Percentiles rank a stretch among this genome's conserved stretches.
Conservation (phyloP, 345 rosid genomes). For the Dovyalis caffra region DNA sequence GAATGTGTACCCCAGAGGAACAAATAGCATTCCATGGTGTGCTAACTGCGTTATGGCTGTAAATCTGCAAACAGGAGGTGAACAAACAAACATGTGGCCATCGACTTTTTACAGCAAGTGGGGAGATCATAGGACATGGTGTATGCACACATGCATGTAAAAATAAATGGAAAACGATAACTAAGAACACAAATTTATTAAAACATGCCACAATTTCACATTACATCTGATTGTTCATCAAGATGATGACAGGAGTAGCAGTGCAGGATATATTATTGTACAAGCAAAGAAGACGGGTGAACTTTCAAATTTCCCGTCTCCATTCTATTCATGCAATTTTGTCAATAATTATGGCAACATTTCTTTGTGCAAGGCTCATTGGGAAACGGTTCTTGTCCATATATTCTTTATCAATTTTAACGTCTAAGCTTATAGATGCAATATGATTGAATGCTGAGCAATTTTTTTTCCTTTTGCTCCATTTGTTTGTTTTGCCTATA, state of each 20-base stretch:
- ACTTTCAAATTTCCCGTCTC: not conserved
- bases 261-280: not conserved
- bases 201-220: not conserved
- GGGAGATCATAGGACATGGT: not conserved
- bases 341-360: not conserved
- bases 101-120: not conserved
- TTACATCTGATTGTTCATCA: not conserved
- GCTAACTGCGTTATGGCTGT: constrained; percentile 86
- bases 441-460: no score
- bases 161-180: not conserved
- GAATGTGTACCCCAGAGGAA: constrained; percentile 86
- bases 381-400: not conserved
- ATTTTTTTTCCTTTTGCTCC: no score
- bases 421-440: no score
- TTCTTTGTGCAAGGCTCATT: not conserved
- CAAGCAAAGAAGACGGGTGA: not conserved
- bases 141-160: not conserved
- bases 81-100: not conserved
- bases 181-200: no score
- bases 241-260: not conserved
- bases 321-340: not conserved
- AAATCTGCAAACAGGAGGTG: constrained; percentile 42
- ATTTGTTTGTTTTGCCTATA: no score
- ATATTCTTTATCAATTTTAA: no score
- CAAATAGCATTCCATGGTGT: constrained; percentile 88